Evolutionary conservation across 768 basidiomycete genomes (phyloP).

Genomic region (Pleurotus ostreatus): DNA sequence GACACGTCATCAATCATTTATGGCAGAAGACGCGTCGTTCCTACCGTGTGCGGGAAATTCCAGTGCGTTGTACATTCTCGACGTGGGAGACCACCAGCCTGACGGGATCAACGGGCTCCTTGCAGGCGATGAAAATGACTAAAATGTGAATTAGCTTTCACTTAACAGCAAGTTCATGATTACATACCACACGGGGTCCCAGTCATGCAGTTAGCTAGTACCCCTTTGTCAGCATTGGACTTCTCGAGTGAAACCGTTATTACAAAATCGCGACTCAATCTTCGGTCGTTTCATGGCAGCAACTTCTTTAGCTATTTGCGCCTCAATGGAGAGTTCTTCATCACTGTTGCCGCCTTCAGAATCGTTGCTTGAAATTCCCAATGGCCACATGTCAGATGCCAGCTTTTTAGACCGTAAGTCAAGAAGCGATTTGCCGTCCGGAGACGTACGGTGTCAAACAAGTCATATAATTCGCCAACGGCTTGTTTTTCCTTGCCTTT

Average conservation of each 20-base stretch:
- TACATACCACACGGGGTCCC: slow-evolving; percentile 71
- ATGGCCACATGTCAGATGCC: slow-evolving; percentile 70
- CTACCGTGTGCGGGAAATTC: slow-evolving; percentile 63
- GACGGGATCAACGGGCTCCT: slow-evolving; percentile 73
- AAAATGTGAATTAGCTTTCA: neutral
- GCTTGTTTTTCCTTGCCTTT: slow-evolving; percentile 82
- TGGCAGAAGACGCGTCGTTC: slow-evolving; percentile 6
- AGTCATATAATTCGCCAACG: slow-evolving; percentile 70
- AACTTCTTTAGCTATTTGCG: slow-evolving; percentile 68
- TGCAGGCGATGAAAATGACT: slow-evolving; percentile 83
- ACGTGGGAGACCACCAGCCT: slow-evolving; percentile 62
- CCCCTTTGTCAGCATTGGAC: neutral
- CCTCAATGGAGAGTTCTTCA: slow-evolving; percentile 55
- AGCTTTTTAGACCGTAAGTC: slow-evolving; percentile 38
- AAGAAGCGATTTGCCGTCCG: too few species aligned
- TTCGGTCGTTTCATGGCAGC: slow-evolving; percentile 65
- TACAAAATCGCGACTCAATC: slow-evolving; percentile 63
- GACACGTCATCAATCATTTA: neutral
- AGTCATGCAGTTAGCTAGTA: slow-evolving; percentile 68
- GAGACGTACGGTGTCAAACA: slow-evolving; percentile 67
- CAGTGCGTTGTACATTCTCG: slow-evolving; percentile 56
- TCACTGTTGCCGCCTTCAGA: slow-evolving; percentile 32
- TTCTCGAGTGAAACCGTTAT: slow-evolving; percentile 14
- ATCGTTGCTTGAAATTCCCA: slow-evolving; percentile 19
- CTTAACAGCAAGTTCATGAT: slow-evolving; percentile 4